Conservation (phyloP, 2,329 filamentous ascomycete species). For the Pseudogymnoascus sp. region DNA sequence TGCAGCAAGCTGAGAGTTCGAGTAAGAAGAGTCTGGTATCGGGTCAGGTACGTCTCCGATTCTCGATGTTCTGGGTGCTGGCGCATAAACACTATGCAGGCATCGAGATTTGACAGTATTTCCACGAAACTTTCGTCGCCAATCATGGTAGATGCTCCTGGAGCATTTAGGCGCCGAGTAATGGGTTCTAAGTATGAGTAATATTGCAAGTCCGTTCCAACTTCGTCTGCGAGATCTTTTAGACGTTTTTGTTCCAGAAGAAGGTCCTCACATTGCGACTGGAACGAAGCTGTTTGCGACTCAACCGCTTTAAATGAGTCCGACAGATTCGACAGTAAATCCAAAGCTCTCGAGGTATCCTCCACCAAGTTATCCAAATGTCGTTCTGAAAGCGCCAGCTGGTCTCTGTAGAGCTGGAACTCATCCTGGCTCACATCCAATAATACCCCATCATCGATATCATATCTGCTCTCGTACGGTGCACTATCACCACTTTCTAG, state of each 20-base stretch:
- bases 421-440: slow-evolving; percentile 77
- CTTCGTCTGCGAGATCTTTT: slow-evolving; percentile 69
- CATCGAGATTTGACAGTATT: slow-evolving; percentile 78
- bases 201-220: slow-evolving; percentile 85
- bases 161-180: slow-evolving; percentile 82
- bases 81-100: slow-evolving; percentile 89
- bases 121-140: slow-evolving; percentile 78
- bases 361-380: slow-evolving; percentile 73
- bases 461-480: slow-evolving; percentile 52
- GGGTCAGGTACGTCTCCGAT: slow-evolving; percentile 75
- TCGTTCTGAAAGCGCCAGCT: slow-evolving; percentile 69
- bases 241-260: slow-evolving; percentile 74
- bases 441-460: slow-evolving; percentile 55
- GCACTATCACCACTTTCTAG: slow-evolving; percentile 37
- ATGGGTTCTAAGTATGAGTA: slow-evolving; percentile 91
- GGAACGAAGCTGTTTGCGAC: slow-evolving; percentile 84
- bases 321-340: slow-evolving; percentile 69
- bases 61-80: slow-evolving; percentile 79
- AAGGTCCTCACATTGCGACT: slow-evolving; percentile 82
- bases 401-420: slow-evolving; percentile 76
- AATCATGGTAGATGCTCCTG: slow-evolving; percentile 78
- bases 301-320: slow-evolving; percentile 84
- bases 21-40: slow-evolving; percentile 73
- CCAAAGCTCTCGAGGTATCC: slow-evolving; percentile 68
- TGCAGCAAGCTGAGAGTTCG: slow-evolving; percentile 54